A percentile compares a stretch with the other conserved stretches of the same genome.
Conservation (phyloP, 2,329 filamentous ascomycete species). For the Seiridium cupressi region DNA sequence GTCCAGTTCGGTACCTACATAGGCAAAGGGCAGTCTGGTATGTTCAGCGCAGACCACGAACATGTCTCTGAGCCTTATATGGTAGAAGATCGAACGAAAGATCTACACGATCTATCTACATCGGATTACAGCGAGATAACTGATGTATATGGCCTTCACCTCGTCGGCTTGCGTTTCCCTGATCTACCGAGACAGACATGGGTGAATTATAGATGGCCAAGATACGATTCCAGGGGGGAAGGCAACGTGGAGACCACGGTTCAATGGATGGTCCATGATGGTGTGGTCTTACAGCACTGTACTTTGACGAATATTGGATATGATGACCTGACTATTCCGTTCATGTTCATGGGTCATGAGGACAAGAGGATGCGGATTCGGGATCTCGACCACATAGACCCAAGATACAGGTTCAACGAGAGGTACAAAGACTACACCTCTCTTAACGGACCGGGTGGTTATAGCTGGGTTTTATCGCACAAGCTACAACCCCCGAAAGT, state of each 20-base stretch:
- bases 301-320: background rate
- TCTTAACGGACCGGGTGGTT: background rate
- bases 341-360: background rate
- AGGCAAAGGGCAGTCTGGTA: background rate
- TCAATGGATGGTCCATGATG: constrained; percentile 10
- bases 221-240: background rate
- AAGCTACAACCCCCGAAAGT: background rate
- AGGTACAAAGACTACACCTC: background rate
- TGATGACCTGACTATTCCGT: background rate
- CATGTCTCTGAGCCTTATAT: background rate
- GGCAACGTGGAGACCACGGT: background rate
- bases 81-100: background rate
- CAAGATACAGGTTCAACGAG: background rate
- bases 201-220: background rate
- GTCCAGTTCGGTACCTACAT: constrained; percentile 11
- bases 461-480: background rate
- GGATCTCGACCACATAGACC: constrained; percentile 4
- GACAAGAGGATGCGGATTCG: constrained; percentile 5
- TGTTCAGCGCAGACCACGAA: constrained; percentile 10
- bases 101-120: background rate
- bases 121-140: background rate
- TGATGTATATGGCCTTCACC: background rate
- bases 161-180: background rate
- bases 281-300: constrained; percentile 7
- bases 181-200: background rate